These are phyloP conservation scores for Trametes versicolor DNA, from an alignment of 1,284 basidiomycete species.

Conservation along the genomic window DNA sequence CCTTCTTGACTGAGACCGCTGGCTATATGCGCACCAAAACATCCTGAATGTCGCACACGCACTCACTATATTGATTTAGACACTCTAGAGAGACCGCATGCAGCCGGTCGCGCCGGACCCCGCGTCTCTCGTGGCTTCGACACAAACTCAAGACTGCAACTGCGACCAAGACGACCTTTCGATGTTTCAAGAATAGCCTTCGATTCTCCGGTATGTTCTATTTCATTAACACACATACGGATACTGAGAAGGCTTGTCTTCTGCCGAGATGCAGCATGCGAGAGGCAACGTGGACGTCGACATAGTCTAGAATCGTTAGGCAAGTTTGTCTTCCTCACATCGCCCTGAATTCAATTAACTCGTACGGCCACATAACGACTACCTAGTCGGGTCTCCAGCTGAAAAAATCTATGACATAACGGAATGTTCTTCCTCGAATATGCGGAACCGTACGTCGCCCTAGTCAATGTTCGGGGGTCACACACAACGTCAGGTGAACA, in stretches of 20 bases:
- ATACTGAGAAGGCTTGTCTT: not conserved
- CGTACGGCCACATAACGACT: not conserved
- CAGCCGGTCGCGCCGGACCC: no score
- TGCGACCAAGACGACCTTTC: no score
- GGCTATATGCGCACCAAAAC: not conserved
- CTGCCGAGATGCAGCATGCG: not conserved
- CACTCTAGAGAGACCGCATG: no score
- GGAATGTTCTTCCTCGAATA: constrained; percentile 1
- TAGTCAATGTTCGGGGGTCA: not conserved
- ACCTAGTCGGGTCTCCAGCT: not conserved
- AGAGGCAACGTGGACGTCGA: not conserved
- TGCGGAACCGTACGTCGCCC: not conserved
- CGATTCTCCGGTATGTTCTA: no score
- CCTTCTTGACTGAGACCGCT: not conserved
- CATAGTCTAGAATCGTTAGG: not conserved
- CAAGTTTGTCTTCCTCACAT: not conserved
- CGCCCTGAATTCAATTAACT: not conserved
- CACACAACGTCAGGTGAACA: constrained; percentile 1
- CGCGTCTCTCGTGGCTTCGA: no score
- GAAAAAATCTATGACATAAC: not conserved
- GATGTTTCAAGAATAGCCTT: no score
- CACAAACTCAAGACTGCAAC: no score
- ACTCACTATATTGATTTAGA: not conserved
- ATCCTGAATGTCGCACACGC: not conserved
- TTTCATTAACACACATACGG: not conserved